Evolutionary conservation across 2,329 filamentous ascomycete genomes (phyloP), one percentile per base, ranked within the genome.

Genomic region (Bipolaris victoriae): DNA sequence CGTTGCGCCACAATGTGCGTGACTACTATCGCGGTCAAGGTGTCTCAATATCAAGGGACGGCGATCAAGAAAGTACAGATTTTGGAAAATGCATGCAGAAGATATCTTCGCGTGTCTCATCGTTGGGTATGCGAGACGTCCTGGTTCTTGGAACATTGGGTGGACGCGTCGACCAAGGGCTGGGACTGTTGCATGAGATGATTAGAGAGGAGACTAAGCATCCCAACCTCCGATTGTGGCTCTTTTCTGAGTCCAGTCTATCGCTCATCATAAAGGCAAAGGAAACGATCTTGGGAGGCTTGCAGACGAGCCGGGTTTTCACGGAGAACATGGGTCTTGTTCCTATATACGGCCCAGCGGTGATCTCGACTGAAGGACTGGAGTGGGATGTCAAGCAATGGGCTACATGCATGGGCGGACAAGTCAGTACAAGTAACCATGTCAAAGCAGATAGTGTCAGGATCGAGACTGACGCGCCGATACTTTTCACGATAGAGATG

Each of bases 341-440:
- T 37, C 95, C 95, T 0, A 79, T 98, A 20, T 89, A 88, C 54
- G 90, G 88, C n/a, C 86, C 88, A 3, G 89, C 90, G 45, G 76
- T 83, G n/a, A 92, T 99, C 66, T 89, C 87, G 7, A 96, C 91
- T 0, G 78, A 81, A 13, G 95, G 95, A 0, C 80, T 98, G 18
- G 88, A 96, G 73, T 99, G 95, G 95, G 92, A 99, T 77, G 90
- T 99, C 1, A 73, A 82, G 57, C 81, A 91, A 58, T 97, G 94
- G 92, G 78, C 84, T 63, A 97, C 80, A 20, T 74, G 78, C 48
- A 79, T 82, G 72, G 80, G 80, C 15, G 75, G 76, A 2, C 76
- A 79, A 55, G 76, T 83, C 56, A 83, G 81, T 62, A 81, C 81
- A 6, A 82, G 80, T 59, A 83, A 83, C 61, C 80, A 82, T 56